Base-by-base conservation (phyloP, 306 rosid genomes). In the Mimosa bimucronata region DNA sequence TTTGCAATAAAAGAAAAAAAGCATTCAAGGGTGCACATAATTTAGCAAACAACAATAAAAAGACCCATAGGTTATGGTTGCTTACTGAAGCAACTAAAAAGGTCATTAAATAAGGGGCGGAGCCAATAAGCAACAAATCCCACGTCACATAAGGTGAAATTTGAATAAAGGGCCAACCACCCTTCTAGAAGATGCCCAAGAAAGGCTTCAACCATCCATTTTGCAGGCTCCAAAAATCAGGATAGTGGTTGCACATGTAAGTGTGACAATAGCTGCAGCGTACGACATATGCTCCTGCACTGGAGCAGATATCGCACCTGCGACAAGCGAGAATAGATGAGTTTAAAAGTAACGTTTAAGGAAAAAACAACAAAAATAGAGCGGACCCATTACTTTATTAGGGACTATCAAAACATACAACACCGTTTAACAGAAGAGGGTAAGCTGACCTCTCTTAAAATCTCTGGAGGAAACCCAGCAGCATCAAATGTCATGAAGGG, bases 301-400 rank as follows among this genome's bases (percentile, higher is more conserved):
- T 81, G 98, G 99, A 96, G 99, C 99, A 96, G 91, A 96, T 96
- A 96, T 96, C 99, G 99, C 98, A 96, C 97, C 99, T 96, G 99
- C 99, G 97, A 96, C 97, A 95, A 95, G 96, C 79, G 93, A 94
- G 86, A 89, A 87, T 84, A 88, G 40, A 90, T 89, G 86, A 93
- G 98, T 91, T 91, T 82, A 86, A 85, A 91, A 86, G 83, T 81
- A 81, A 82, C 41, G 79, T 76, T 84, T 74, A 71, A 57, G 74
- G 74, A 45, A 73, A 30, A 67, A 75, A 83, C 68, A 38, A 64
- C 16, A 72, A 23, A 48, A 86, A 87, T 66, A 76, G 69, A 85
- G 79, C 53, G 75, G 84, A 82, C 74, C 87, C 77, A 83, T 73
- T 75, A 71, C 80, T 83, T 82, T 30, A 67, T 72, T 80, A 74